phyloP scores from a whole-genome alignment of 208 protist species.

The Acanthamoeba triangularis region DNA sequence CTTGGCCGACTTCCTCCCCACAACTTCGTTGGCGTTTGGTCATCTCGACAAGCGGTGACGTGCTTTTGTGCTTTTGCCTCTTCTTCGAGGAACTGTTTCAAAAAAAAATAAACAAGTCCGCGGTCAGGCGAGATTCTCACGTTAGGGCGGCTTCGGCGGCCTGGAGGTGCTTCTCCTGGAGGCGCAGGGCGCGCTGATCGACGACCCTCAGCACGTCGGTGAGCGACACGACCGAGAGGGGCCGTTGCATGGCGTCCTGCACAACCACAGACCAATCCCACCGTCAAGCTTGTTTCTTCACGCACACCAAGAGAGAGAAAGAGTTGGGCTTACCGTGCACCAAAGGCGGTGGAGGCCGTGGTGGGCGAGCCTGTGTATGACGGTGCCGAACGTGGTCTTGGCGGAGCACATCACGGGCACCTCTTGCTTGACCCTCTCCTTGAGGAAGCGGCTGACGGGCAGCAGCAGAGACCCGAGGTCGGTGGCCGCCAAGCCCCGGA shows the following conservation, averaged over 20 bases:
- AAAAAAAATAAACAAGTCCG: neutral
- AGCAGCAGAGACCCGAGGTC: constrained; percentile 16
- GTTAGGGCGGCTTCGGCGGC: neutral
- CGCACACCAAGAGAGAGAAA: no score
- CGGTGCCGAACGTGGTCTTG: neutral
- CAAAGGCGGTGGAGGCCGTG: constrained; percentile 12
- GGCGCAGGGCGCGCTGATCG: neutral
- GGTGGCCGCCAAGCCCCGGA: neutral
- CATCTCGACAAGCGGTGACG: no score
- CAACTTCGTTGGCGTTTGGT: no score
- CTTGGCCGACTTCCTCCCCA: no score
- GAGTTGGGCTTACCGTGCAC: neutral
- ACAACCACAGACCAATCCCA: neutral
- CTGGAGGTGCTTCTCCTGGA: neutral
- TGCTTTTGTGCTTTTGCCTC: neutral
- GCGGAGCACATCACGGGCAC: neutral
- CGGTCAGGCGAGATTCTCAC: neutral
- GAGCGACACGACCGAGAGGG: neutral
- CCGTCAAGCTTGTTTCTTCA: neutral
- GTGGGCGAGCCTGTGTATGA: neutral
- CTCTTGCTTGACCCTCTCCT: neutral
- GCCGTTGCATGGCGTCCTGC: neutral
- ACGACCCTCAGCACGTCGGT: constrained; percentile 6
- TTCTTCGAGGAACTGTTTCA: neutral
- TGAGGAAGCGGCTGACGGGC: constrained; percentile 12